Evolutionary conservation across 352 stramenopile genomes (phyloP).

Genomic region (Pythium brachiatum): DNA sequence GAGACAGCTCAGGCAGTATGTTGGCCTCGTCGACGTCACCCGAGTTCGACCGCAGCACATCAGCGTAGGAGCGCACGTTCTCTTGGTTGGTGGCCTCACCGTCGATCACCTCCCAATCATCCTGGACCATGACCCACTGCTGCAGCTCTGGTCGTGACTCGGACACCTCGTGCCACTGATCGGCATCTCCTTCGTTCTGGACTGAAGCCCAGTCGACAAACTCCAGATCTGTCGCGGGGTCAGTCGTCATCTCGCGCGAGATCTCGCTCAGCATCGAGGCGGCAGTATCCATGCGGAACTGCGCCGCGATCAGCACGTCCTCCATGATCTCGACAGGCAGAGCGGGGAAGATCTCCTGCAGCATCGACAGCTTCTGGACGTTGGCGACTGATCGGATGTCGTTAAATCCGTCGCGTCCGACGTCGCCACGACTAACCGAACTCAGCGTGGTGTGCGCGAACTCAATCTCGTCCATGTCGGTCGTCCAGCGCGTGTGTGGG

Average conservation of each 20-base stretch:
- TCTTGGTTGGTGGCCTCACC: conserved; percentile 25
- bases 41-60: conserved; percentile 35
- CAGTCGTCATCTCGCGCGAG: conserved; percentile 23
- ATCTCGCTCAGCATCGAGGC: conserved; percentile 61
- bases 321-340: conserved; percentile 45
- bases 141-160: conserved; percentile 27
- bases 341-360: conserved; percentile 61
- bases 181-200: conserved; percentile 35
- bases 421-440: neutral
- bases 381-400: conserved; percentile 38
- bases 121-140: conserved; percentile 58
- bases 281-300: conserved; percentile 62
- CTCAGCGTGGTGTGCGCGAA: conserved; percentile 7
- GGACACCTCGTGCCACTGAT: conserved; percentile 60
- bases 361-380: conserved; percentile 39
- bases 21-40: conserved; percentile 18
- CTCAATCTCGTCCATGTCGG: conserved; percentile 23
- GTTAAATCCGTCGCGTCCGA: conserved; percentile 18
- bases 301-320: conserved; percentile 61
- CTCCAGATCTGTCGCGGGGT: neutral
- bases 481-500: conserved; percentile 5
- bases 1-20: conserved; percentile 2
- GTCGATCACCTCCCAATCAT: conserved; percentile 78
- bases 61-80: conserved; percentile 53
- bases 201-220: conserved; percentile 39